These are phyloP conservation scores for Candida xyloterini DNA, from an alignment of 805 yeast species.

Conservation along the genomic window DNA sequence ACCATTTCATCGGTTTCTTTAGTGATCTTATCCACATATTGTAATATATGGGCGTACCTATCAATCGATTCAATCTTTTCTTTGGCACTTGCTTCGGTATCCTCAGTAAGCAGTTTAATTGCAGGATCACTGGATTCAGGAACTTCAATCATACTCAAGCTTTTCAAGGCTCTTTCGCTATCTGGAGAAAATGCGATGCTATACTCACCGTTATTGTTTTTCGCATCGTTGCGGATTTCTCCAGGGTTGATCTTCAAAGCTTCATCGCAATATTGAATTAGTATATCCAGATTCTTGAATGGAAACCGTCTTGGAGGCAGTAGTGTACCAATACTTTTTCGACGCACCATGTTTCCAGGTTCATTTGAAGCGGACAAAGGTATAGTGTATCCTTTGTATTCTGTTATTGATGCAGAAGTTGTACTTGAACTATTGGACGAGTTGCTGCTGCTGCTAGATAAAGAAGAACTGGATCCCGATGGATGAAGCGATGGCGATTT, in stretches of 20 bases:
- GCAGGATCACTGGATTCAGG: constrained; percentile 66
- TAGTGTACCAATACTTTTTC: constrained; percentile 43
- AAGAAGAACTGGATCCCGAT: constrained; percentile 25
- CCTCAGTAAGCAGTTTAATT: constrained; percentile 56
- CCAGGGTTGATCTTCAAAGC: constrained; percentile 73
- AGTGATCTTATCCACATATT: constrained; percentile 72
- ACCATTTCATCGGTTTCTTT: constrained; percentile 75
- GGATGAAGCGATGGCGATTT: constrained; percentile 22
- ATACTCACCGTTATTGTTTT: constrained; percentile 22
- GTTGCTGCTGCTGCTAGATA: constrained; percentile 18
- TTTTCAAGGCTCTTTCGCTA: constrained; percentile 53
- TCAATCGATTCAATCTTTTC: constrained; percentile 68
- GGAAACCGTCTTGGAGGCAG: constrained; percentile 50
- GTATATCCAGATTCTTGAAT: constrained; percentile 53
- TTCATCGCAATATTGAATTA: constrained; percentile 67
- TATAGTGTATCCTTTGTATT: constrained; percentile 59
- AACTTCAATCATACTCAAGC: constrained; percentile 36
- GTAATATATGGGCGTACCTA: constrained; percentile 69
- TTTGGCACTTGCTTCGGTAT: constrained; percentile 58
- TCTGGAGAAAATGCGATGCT: constrained; percentile 53
- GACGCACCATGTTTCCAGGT: constrained; percentile 23
- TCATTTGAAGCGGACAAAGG: constrained; percentile 28
- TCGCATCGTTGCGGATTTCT: constrained; percentile 40
- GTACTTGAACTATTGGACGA: constrained; percentile 17
- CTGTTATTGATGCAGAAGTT: constrained; percentile 29